Evolutionary conservation across 2,329 filamentous ascomycete species (phyloP).

Genomic region (Neoscytalidium dimidiatum): DNA sequence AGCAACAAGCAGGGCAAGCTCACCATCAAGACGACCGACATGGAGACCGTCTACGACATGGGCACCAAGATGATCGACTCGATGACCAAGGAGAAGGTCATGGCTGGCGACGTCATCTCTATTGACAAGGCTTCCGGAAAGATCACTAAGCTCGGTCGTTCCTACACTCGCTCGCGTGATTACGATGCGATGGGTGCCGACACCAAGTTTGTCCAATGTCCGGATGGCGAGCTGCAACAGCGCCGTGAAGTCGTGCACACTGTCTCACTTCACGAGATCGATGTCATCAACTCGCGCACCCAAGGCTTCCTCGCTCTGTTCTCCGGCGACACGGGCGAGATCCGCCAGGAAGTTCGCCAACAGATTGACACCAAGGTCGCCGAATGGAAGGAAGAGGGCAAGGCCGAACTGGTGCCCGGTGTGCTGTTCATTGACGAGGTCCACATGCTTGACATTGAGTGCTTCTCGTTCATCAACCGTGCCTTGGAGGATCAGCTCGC

Average conservation of each 20-base stretch:
- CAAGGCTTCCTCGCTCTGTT: conserved; percentile 97
- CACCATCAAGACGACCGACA: conserved; percentile 98
- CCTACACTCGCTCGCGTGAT: conserved; percentile 90
- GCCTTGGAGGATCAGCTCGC: conserved; percentile 93
- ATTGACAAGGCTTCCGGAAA: conserved; percentile 99
- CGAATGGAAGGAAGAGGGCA: conserved; percentile 99
- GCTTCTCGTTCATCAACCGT: conserved; percentile 97
- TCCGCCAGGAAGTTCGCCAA: conserved; percentile 92
- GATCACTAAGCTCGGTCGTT: conserved; percentile 94
- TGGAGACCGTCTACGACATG: conserved; percentile 99
- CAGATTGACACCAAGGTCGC: conserved; percentile 99
- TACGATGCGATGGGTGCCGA: conserved; percentile 99
- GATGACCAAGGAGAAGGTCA: conserved; percentile 98
- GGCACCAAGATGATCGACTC: conserved; percentile 99
- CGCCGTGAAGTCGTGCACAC: conserved; percentile 97
- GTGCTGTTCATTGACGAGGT: conserved; percentile 99
- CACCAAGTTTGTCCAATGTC: conserved; percentile 96
- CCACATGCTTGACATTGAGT: conserved; percentile 99
- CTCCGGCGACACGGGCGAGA: conserved; percentile 97
- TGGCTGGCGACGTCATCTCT: conserved; percentile 97
- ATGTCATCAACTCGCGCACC: conserved; percentile 98
- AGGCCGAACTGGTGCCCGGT: conserved; percentile 95
- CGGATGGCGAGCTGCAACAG: conserved; percentile 95
- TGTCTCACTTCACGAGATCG: conserved; percentile 95
- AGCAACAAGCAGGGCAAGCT: conserved; percentile 98